Percentiles rank a stretch among this genome's conserved stretches.
Conservation (phyloP, 2,329 filamentous ascomycete genomes). For the Neopestalotiopsis rosae region DNA sequence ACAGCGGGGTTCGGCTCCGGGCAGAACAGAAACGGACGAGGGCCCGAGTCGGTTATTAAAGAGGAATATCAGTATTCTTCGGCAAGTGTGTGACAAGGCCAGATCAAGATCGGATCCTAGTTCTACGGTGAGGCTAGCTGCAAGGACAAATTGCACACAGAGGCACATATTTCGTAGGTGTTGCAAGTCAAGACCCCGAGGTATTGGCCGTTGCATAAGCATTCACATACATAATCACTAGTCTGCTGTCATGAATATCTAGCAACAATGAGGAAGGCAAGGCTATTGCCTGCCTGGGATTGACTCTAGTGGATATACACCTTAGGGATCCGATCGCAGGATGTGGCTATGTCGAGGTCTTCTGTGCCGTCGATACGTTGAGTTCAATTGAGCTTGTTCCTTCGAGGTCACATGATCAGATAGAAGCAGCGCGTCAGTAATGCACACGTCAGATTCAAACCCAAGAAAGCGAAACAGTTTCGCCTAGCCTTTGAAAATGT, state of each 20-base stretch:
- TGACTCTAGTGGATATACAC: background rate
- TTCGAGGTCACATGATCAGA: background rate
- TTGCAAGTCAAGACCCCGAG: too few relatives aligned
- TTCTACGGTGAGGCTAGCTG: background rate
- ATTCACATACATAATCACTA: background rate
- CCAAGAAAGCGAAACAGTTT: background rate
- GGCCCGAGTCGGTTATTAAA: background rate
- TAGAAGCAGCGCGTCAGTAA: background rate
- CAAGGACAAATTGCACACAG: background rate
- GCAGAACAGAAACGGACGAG: slow-evolving; percentile 2
- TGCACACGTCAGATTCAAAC: background rate
- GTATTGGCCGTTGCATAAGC: too few relatives aligned
- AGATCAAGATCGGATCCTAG: background rate
- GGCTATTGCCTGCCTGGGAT: background rate
- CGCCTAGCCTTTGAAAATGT: background rate
- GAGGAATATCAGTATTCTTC: background rate
- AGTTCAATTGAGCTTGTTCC: background rate
- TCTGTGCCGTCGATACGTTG: background rate
- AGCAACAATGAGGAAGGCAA: background rate
- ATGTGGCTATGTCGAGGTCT: background rate
- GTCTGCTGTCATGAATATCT: background rate
- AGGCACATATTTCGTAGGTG: background rate
- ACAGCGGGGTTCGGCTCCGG: background rate
- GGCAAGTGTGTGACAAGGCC: background rate
- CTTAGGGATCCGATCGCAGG: background rate